A percentile compares a stretch with the other conserved stretches of the same genome.
Evolutionary conservation across 2,329 filamentous ascomycete species (phyloP).

Genomic region (Cladorrhinum sp.): DNA sequence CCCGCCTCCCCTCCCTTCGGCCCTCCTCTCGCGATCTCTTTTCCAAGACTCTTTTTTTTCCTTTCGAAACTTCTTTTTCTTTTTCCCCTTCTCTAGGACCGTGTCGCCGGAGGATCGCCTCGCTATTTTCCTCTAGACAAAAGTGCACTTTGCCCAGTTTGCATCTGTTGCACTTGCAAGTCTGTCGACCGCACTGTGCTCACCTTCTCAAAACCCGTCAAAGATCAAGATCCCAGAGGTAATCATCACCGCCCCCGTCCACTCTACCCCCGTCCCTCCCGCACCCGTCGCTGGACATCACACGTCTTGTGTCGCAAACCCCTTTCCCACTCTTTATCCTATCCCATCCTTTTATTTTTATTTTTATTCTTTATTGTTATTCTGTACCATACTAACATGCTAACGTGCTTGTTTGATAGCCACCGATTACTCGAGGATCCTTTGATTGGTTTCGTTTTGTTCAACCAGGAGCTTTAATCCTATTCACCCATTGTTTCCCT

Average conservation of each 20-base stretch:
- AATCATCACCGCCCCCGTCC: conserved; percentile 33
- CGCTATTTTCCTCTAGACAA: conserved; percentile 6
- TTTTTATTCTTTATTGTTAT: conserved; percentile 22
- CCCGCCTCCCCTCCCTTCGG: conserved; percentile 37
- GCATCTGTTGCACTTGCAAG: conserved; percentile 9
- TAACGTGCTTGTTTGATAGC: conserved; percentile 26
- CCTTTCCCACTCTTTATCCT: conserved; percentile 19
- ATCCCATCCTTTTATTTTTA: conserved; percentile 19
- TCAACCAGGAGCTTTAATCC: conserved; percentile 40
- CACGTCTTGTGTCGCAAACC: conserved; percentile 36
- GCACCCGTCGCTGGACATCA: conserved; percentile 27
- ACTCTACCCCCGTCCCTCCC: conserved; percentile 28
- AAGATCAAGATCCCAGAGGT: conserved; percentile 30
- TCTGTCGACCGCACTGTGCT: conserved; percentile 13
- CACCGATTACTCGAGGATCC: conserved; percentile 31
- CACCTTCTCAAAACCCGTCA: conserved; percentile 19
- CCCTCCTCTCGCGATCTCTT: conserved; percentile 37
- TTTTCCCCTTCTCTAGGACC: conserved; percentile 31
- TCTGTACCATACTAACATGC: conserved; percentile 5
- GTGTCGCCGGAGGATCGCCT: conserved; percentile 34
- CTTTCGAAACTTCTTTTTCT: conserved; percentile 35
- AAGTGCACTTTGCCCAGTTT: conserved; percentile 3
- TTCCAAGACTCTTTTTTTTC: conserved; percentile 42
- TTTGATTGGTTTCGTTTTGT: conserved; percentile 40
- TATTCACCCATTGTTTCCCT: conserved; percentile 37